These are phyloP conservation scores for Irpex sp. DNA, from an alignment of 1,284 basidiomycete genomes.

Conservation along the genomic window DNA sequence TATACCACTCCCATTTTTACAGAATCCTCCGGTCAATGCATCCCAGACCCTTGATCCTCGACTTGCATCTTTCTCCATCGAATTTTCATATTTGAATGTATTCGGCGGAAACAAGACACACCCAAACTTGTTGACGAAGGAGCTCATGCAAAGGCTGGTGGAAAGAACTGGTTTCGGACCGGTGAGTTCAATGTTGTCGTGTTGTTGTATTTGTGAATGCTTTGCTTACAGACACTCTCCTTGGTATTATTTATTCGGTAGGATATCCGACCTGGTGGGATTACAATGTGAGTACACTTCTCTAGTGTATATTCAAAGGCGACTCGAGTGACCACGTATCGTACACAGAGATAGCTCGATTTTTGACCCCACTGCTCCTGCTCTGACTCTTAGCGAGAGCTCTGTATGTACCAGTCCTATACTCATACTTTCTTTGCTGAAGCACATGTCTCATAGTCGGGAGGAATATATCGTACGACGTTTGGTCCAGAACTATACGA, in stretches of 20 bases:
- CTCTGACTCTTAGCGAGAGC: constrained; percentile 25
- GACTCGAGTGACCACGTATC: not conserved
- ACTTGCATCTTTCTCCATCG: constrained; percentile 32
- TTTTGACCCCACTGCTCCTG: constrained; percentile 25
- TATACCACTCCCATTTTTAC: not conserved
- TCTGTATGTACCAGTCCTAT: constrained; percentile 16
- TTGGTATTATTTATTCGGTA: not conserved
- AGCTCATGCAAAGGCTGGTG: constrained; percentile 29
- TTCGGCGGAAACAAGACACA: constrained; percentile 30
- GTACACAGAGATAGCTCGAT: constrained; percentile 28
- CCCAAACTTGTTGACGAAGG: constrained; percentile 30
- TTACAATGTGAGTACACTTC: constrained; percentile 25
- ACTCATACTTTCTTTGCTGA: not conserved
- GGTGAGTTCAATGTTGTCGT: not conserved
- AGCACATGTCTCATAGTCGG: constrained; percentile 17
- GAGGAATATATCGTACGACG: constrained; percentile 30
- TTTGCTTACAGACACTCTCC: not conserved
- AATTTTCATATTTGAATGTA: constrained; percentile 29
- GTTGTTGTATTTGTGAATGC: not conserved
- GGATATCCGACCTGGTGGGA: constrained; percentile 32
- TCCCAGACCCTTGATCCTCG: constrained; percentile 28
- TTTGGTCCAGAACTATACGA: constrained; percentile 32
- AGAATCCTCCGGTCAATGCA: constrained; percentile 17
- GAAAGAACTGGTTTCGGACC: constrained; percentile 31
- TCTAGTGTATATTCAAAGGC: not conserved